phyloP scores from a whole-genome alignment of 352 stramenopile genomes.

The Globisporangium perplexum region DNA sequence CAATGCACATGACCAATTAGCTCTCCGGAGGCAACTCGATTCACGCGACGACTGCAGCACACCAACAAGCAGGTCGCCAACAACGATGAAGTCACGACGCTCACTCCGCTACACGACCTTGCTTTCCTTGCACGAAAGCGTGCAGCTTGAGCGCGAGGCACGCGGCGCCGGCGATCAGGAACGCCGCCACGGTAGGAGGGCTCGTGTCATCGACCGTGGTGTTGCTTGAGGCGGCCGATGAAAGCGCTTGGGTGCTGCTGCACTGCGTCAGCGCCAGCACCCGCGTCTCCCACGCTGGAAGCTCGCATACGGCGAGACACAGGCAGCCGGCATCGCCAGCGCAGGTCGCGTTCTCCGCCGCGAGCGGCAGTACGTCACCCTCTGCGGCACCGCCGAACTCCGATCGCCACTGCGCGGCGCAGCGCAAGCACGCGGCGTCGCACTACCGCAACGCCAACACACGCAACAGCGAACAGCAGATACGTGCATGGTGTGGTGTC shows the following conservation, averaged over 20 bases:
- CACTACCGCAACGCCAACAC: too few species aligned
- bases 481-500: too few species aligned
- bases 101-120: too few species aligned
- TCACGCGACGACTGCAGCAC: too few species aligned
- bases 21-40: too few species aligned
- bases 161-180: slow-evolving; percentile 3
- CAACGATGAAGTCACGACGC: too few species aligned
- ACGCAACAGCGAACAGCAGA: too few species aligned
- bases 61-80: too few species aligned
- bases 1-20: too few species aligned
- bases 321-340: slow-evolving; percentile 9
- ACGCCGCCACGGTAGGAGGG: not conserved
- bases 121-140: too few species aligned
- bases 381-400: not conserved
- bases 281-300: slow-evolving; percentile 5
- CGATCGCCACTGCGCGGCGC: slow-evolving; percentile 1
- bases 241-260: not conserved
- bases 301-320: slow-evolving; percentile 13
- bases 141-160: slow-evolving; percentile 3
- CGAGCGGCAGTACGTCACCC: not conserved
- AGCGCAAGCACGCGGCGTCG: slow-evolving; percentile 7
- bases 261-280: slow-evolving; percentile 1
- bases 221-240: not conserved
- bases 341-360: slow-evolving; percentile 3
- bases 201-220: not conserved